Evolutionary conservation across 2,329 filamentous ascomycete genomes (phyloP), one percentile per base, ranked within the genome.

Genomic region (Diaporthe velutina): DNA sequence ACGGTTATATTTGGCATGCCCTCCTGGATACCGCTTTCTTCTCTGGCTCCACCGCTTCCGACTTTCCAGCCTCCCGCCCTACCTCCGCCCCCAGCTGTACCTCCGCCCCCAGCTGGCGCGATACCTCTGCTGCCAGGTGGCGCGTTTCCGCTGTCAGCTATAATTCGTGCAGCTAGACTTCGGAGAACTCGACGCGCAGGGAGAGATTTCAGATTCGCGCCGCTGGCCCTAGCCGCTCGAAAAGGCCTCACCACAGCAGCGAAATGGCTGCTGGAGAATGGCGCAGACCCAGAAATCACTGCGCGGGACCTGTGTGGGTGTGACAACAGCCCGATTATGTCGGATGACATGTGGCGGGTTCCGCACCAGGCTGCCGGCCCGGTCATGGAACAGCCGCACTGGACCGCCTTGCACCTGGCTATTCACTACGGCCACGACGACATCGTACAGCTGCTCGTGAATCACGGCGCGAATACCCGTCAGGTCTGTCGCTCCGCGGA

Each of bases 131-230:
- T n/a, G n/a, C n/a, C n/a, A n/a, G n/a, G n/a, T n/a, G n/a, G n/a
- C n/a, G n/a, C n/a, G n/a, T n/a, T n/a, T n/a, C n/a, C n/a, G n/a
- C n/a, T n/a, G n/a, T n/a, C n/a, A n/a, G n/a, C n/a, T n/a, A n/a
- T n/a, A n/a, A n/a, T n/a, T n/a, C 30, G 28, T 33, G 2, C 54
- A 57, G 15, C 1, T 35, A 15, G 55, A 58, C 9, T 3, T 15
- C 12, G 19, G 57, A 40, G 55, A n/a, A 1, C 1, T 15, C 19
- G 10, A n/a, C 9, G 1, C 0, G 6, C 0, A 17, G 9, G 1
- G 22, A 61, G n/a, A 6, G 3, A 19, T 7, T 42, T 42, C 57
- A 42, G 5, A 7, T 60, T 25, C 38, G 3, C 38, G 9, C n/a
- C 58, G 2, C 25, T 61, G n/a, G 15, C 58, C 7, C 38, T 61